Evolutionary conservation across 306 rosid species (phyloP).

Genomic region (Fagus crenata): DNA sequence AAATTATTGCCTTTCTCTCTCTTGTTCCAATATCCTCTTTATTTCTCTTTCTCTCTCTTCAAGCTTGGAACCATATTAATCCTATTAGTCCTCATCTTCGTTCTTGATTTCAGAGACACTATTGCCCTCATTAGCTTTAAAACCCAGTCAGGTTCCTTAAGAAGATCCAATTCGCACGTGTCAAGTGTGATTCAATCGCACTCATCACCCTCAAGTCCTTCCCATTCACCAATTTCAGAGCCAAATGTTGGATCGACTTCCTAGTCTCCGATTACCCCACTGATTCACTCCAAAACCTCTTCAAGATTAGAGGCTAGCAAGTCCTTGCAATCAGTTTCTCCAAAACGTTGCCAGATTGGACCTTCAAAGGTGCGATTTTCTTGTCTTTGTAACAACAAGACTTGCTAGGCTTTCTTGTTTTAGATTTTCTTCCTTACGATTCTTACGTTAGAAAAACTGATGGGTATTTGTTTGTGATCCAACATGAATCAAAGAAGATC

Average conservation of each 20-base stretch:
- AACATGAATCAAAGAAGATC: conserved; percentile 87
- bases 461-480: conserved; percentile 90
- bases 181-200: conserved; percentile 54
- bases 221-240: conserved; percentile 54
- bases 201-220: conserved; percentile 54
- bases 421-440: conserved; percentile 79
- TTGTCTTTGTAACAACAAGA: conserved; percentile 79
- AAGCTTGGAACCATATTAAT: too few relatives aligned
- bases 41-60: too few relatives aligned
- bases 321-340: conserved; percentile 77
- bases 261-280: conserved; percentile 69
- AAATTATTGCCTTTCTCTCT: too few relatives aligned
- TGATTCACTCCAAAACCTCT: conserved; percentile 61
- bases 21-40: too few relatives aligned
- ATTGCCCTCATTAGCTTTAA: conserved; percentile 88
- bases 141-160: conserved; percentile 57
- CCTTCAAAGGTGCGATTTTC: conserved; percentile 79
- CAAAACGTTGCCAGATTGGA: conserved; percentile 82
- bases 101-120: conserved; percentile 74
- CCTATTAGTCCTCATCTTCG: conserved; percentile 54
- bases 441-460: conserved; percentile 85
- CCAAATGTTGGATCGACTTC: conserved; percentile 83
- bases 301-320: conserved; percentile 83
- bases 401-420: conserved; percentile 75
- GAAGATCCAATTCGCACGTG: conserved; percentile 60